A percentile compares a stretch with the other conserved stretches of the same genome.
phyloP scores from a whole-genome alignment of 2,329 filamentous ascomycete genomes.

The Sporothrix dimorphospora region DNA sequence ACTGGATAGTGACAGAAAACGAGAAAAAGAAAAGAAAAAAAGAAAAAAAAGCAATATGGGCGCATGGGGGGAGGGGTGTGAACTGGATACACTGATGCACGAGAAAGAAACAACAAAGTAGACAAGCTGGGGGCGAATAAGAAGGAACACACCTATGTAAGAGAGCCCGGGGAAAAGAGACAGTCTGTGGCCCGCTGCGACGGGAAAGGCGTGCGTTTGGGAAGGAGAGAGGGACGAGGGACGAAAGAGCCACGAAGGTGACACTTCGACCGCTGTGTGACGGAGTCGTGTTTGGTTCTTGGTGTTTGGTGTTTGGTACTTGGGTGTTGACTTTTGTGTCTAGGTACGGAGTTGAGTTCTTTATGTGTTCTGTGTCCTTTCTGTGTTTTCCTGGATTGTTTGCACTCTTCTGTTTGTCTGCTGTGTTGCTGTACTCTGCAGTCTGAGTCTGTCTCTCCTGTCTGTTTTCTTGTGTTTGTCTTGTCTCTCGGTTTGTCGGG shows the following conservation, averaged over 20 bases:
- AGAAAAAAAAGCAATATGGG: not conserved
- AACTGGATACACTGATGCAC: not conserved
- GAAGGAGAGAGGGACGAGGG: not conserved
- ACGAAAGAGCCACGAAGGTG: not conserved
- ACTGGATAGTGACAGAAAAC: not conserved
- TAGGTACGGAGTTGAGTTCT: not conserved
- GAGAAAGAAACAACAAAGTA: no score
- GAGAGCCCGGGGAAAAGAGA: no score
- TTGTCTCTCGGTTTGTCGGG: slow-evolving; percentile 18
- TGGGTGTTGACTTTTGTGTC: not conserved
- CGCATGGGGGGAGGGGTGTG: not conserved
- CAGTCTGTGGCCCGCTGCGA: not conserved
- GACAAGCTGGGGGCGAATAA: no score
- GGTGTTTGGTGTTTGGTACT: not conserved
- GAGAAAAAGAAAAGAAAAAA: not conserved
- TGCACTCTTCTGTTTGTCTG: not conserved
- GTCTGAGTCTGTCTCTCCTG: not conserved
- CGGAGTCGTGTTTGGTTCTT: not conserved
- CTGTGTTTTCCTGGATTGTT: not conserved
- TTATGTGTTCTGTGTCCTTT: not conserved
- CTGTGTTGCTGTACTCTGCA: not conserved
- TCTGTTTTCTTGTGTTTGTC: not conserved
- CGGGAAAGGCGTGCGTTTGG: not conserved
- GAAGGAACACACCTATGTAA: not conserved
- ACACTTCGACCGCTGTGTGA: slow-evolving; percentile 9